A percentile compares a stretch with the other conserved stretches of the same genome.
phyloP scores from a whole-genome alignment of 75 land plant genomes.

The Pseudotsuga menziesii region DNA sequence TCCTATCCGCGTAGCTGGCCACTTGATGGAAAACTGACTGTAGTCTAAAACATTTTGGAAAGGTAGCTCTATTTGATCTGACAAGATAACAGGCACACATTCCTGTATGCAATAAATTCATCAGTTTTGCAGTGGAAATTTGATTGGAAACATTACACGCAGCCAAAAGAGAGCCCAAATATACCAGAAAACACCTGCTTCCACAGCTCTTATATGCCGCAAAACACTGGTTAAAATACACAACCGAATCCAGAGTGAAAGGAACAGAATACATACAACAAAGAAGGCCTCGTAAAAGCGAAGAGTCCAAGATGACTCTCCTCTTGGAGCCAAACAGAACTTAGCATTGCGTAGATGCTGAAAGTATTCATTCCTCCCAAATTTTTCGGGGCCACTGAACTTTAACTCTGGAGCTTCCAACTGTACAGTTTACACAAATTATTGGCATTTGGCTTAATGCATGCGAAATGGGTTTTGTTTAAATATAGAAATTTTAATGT shows the following conservation, averaged over 20 bases:
- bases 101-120: constrained; percentile 42
- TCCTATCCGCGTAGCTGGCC: constrained; percentile 74
- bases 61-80: constrained; percentile 89
- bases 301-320: constrained; percentile 97
- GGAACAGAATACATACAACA: constrained; percentile 51
- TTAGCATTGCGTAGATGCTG: constrained; percentile 84
- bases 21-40: constrained; percentile 78
- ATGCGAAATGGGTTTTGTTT: neutral
- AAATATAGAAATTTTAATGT: neutral
- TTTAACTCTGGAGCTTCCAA: constrained; percentile 87
- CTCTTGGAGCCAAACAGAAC: constrained; percentile 95
- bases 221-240: neutral
- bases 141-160: neutral
- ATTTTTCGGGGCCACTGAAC: constrained; percentile 72
- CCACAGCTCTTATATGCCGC: neutral
- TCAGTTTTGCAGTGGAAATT: neutral
- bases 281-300: constrained; percentile 91
- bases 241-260: neutral
- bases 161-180: neutral
- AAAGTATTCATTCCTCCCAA: constrained; percentile 76
- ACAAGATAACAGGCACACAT: constrained; percentile 88
- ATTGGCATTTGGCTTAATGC: neutral
- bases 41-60: constrained; percentile 92
- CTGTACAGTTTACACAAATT: constrained; percentile 37
- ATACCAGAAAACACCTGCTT: neutral